Percentiles rank a stretch among this genome's conserved stretches.
Conservation (phyloP, 2,329 filamentous ascomycete species). For the Chrysoporthe deuterocubensis region DNA sequence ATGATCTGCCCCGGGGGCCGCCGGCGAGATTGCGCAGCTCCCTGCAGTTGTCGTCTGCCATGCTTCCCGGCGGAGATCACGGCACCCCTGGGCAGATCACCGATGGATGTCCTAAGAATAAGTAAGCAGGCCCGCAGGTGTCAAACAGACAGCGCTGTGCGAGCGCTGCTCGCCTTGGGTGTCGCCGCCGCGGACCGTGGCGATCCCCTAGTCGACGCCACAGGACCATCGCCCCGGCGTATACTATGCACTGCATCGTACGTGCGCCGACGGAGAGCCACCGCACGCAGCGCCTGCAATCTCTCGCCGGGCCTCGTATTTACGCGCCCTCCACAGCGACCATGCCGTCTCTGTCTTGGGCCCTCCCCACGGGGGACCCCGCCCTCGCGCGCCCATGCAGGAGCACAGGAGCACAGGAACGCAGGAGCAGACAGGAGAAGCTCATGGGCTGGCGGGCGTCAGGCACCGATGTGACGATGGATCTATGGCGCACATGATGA, state of each 20-base stretch:
- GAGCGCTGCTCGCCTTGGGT: background rate
- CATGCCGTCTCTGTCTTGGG: no score
- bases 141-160: background rate
- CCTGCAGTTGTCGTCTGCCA: no score
- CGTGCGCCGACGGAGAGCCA: background rate
- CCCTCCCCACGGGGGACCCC: background rate
- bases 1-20: background rate
- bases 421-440: constrained; percentile 5
- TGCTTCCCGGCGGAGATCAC: constrained; percentile 5
- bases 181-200: constrained; percentile 1
- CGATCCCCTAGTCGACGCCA: background rate
- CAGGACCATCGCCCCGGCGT: background rate
- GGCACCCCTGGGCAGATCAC: constrained; percentile 8
- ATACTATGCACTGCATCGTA: background rate
- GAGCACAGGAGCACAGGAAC: constrained; percentile 1
- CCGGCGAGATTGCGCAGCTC: no score
- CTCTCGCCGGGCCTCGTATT: background rate
- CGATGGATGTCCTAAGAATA: background rate
- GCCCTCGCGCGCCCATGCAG: background rate
- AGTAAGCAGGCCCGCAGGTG: background rate
- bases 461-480: background rate
- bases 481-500: background rate
- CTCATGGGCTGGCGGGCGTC: background rate
- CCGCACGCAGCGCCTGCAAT: no score
- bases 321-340: background rate